Percentiles rank a stretch among this genome's conserved stretches.
phyloP scores from a whole-genome alignment of 148 eudicot species.

The Rhododendron vialii region DNA sequence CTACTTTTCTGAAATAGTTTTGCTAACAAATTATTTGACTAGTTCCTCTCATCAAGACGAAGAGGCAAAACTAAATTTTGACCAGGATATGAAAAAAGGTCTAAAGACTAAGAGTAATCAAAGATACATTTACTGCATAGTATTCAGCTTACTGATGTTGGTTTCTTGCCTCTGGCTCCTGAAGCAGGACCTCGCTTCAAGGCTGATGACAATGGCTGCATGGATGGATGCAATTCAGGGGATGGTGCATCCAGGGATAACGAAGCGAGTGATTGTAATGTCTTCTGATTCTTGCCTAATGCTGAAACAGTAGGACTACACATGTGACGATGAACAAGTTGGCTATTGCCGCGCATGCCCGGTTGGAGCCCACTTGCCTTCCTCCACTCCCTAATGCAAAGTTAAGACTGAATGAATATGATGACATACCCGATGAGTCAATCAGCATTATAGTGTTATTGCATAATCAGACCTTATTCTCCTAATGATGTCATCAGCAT shows the following conservation, averaged over 20 bases:
- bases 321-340: conserved; percentile 27
- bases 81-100: background rate
- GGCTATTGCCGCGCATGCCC: conserved; percentile 24
- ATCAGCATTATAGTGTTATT: background rate
- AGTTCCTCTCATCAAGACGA: background rate
- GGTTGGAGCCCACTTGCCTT: conserved; percentile 36
- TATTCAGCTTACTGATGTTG: conserved; percentile 46
- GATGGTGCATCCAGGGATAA: conserved; percentile 46
- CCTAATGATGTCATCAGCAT: conserved; percentile 44
- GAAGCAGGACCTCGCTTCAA: conserved; percentile 50
- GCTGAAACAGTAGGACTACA: conserved; percentile 50
- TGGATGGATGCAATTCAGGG: conserved; percentile 41
- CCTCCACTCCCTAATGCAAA: conserved; percentile 53
- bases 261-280: conserved; percentile 24
- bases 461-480: conserved; percentile 44
- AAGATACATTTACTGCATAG: background rate
- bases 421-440: background rate
- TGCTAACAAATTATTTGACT: background rate
- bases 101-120: too few relatives aligned
- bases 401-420: background rate
- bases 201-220: conserved; percentile 52
- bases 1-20: background rate
- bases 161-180: conserved; percentile 47
- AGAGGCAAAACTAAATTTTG: background rate
- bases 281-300: conserved; percentile 48